Conservation (phyloP, 306 rosid genomes). For the Spatholobus suberectus region DNA sequence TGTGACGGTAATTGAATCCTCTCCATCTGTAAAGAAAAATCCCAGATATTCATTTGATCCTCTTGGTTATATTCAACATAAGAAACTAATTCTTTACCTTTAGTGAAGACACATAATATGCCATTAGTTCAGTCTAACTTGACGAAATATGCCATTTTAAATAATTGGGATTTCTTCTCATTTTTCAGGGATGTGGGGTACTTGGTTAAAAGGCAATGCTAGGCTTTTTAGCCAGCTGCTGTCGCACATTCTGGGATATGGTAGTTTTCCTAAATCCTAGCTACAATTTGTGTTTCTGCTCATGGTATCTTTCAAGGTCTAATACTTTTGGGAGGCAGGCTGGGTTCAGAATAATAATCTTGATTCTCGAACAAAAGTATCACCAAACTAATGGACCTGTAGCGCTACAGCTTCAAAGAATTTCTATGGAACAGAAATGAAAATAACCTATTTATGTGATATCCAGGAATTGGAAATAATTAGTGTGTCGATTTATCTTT, state of each 20-base stretch:
- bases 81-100: background rate
- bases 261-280: no score
- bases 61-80: background rate
- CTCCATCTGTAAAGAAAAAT: slow-evolving; percentile 63
- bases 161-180: no score
- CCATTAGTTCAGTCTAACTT: no score
- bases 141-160: no score
- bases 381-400: background rate
- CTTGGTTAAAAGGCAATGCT: no score
- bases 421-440: background rate
- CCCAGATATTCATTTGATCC: background rate
- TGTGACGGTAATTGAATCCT: slow-evolving; percentile 61
- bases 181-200: no score
- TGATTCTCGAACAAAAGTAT: background rate
- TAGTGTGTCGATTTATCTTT: background rate
- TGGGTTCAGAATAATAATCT: background rate
- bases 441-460: background rate
- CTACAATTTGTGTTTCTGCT: no score
- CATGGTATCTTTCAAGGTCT: no score
- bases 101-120: no score
- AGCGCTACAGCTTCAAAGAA: background rate
- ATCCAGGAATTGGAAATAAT: background rate
- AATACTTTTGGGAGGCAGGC: no score
- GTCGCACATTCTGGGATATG: no score
- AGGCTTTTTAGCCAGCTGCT: no score